Evolutionary conservation across 1,139 yeast genomes (phyloP).

Genomic region (Blastobotrys malaysiensis): DNA sequence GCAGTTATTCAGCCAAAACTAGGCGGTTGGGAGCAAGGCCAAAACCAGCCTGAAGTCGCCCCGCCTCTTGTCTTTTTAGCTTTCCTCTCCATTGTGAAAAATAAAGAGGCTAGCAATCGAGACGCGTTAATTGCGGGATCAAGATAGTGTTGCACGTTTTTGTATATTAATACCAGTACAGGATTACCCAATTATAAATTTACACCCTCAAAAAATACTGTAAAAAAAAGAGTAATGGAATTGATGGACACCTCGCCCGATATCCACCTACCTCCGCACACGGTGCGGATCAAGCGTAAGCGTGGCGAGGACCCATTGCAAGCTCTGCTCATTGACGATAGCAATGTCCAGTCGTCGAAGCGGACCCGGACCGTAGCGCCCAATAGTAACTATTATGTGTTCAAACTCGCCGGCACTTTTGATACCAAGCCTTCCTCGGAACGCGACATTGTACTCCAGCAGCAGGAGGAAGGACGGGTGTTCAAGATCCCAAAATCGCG

Average conservation of each 20-base stretch:
- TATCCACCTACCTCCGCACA: conserved; percentile 24
- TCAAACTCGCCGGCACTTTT: conserved; percentile 56
- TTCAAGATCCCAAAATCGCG: conserved; percentile 18
- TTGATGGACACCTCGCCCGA: conserved; percentile 14
- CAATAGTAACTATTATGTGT: conserved; percentile 34
- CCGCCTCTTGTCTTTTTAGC: background rate
- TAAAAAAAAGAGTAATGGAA: conserved; percentile 7
- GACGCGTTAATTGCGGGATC: background rate
- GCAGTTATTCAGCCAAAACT: background rate
- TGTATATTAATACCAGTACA: background rate
- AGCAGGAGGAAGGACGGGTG: conserved; percentile 15
- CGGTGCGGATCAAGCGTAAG: conserved; percentile 77
- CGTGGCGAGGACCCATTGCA: conserved; percentile 83
- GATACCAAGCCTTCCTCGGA: conserved; percentile 39
- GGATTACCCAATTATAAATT: background rate
- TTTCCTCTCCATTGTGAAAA: too few relatives aligned
- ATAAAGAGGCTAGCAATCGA: too few relatives aligned
- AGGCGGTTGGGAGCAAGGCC: background rate
- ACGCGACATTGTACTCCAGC: conserved; percentile 20
- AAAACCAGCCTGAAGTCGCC: background rate
- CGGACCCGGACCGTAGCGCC: conserved; percentile 37
- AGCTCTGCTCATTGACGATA: conserved; percentile 49
- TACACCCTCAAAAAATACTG: background rate
- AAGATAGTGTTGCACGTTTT: background rate
- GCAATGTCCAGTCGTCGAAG: conserved; percentile 41